Evolutionary conservation across 768 basidiomycete genomes (phyloP).

Genomic region (Russula dissimulans): DNA sequence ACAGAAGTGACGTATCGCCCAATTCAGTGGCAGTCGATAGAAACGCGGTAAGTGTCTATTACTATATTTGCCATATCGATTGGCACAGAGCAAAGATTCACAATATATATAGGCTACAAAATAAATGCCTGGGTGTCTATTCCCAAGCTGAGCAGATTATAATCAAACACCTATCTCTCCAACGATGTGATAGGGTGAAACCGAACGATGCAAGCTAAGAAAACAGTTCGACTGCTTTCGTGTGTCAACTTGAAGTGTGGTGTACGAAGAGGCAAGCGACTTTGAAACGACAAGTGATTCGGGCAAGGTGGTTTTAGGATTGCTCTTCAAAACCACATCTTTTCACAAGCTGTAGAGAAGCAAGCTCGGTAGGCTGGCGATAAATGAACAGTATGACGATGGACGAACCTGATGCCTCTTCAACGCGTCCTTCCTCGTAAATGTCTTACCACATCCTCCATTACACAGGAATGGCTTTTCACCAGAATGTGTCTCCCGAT

Average conservation of each 20-base stretch:
- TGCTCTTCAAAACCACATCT: slow-evolving; percentile 65
- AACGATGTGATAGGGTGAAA: slow-evolving; percentile 2
- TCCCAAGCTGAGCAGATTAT: slow-evolving; percentile 12
- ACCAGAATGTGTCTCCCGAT: slow-evolving; percentile 76
- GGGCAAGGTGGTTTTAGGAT: slow-evolving; percentile 15
- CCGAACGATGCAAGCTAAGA: not conserved
- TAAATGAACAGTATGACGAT: not conserved
- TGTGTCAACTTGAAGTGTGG: not conserved
- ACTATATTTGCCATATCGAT: slow-evolving; percentile 8
- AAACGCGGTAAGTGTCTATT: slow-evolving; percentile 11
- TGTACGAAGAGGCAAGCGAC: not conserved
- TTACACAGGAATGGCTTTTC: slow-evolving; percentile 81
- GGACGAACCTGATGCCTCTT: slow-evolving; percentile 71
- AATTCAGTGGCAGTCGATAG: not conserved
- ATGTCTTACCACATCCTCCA: slow-evolving; percentile 79
- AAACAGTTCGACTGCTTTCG: not conserved
- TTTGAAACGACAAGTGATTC: slow-evolving; percentile 5
- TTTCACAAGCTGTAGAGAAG: slow-evolving; percentile 53
- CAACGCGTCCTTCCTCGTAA: slow-evolving; percentile 78
- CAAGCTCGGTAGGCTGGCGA: not conserved
- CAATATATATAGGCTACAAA: slow-evolving; percentile 18
- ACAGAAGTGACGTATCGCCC: not conserved
- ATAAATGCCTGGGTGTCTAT: slow-evolving; percentile 10
- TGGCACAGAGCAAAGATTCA: not conserved
- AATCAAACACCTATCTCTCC: slow-evolving; percentile 8